Evolutionary conservation across 2,329 filamentous ascomycete genomes (phyloP).

Genomic region (Fragosphaeria purpurea): DNA sequence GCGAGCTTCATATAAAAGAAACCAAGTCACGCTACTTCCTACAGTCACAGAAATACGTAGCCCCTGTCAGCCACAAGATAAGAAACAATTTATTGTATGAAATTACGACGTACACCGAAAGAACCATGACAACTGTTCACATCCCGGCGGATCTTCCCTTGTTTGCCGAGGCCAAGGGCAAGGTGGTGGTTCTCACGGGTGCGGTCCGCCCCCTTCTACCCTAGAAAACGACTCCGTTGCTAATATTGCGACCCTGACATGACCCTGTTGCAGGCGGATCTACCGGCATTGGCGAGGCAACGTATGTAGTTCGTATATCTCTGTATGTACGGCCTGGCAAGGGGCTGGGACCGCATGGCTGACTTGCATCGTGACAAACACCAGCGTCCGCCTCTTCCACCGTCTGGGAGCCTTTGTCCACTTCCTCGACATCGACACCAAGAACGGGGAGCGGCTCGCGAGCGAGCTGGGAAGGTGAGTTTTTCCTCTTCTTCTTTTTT

Average conservation of each 20-base stretch:
- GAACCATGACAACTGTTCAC: conserved; percentile 1
- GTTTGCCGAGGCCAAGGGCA: conserved; percentile 2
- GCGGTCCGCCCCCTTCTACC: too few species aligned
- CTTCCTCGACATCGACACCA: not conserved
- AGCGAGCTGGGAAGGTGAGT: not conserved
- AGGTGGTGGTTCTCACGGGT: conserved; percentile 2
- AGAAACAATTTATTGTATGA: too few species aligned
- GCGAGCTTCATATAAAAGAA: too few species aligned
- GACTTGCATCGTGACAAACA: too few species aligned
- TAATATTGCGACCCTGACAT: too few species aligned
- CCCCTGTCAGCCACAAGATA: not conserved
- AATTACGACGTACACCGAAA: not conserved
- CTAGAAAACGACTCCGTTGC: too few species aligned
- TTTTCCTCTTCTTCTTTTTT: too few species aligned
- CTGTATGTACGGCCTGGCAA: too few species aligned
- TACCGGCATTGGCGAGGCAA: conserved; percentile 1
- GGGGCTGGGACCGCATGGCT: not conserved
- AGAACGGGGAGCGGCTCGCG: not conserved
- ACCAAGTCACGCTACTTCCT: too few species aligned
- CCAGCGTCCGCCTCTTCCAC: not conserved
- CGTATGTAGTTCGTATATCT: not conserved
- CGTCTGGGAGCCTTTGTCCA: conserved; percentile 1
- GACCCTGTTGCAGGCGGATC: not conserved
- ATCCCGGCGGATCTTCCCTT: conserved; percentile 1
- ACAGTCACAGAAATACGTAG: not conserved